Base-by-base conservation (phyloP, 2,329 filamentous ascomycete genomes). In the Colletotrichum scovillei region DNA sequence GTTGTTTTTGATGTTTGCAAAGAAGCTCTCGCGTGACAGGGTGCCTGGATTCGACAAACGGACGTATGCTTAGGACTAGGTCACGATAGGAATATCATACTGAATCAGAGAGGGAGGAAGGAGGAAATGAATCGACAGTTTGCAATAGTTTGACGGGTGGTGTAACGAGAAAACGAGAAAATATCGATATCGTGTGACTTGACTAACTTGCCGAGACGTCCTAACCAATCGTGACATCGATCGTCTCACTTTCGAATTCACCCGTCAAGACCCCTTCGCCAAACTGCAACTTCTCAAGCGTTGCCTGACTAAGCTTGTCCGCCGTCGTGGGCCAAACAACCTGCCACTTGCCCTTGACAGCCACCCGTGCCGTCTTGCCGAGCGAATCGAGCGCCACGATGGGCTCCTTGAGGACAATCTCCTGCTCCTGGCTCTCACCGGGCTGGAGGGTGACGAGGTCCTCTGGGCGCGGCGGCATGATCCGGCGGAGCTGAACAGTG, bases 381-480 rank as follows among this genome's bases (percentile, higher is more conserved):
- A 86, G 78, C 67, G 78, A 76, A 14, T 81, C 80, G 35, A 81
- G 69, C 2, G 83, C 79, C 16, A 86, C 79, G 3, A 83, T 75
- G 3, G 80, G 79, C 26, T 81, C 82, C 42, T 78, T 80, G n/a
- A 87, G 77, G 24, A 81, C 77, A 11, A 86, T 70, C 59, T 83
- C 81, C 32, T 80, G 79, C 71, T 79, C 78, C 22, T 75, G 75
- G 32, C 78, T 82, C 73, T 80, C 78, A 1, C 84, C 84, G 7
- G 84, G 78, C 30, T 76, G 79, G 49, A 87, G 80, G 38, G 82
- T 82, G 73, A 86, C 75, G 35, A 85, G 78, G 3, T 79, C 79
- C 2, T 86, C 83, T 14, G 76, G 77, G 5, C 74, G 76, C 0
- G 85, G 84, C 4, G 86, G 86, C 84, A 84, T 84, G 56, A 82